These are phyloP conservation scores for Kwoniella mangroviensis DNA, from an alignment of 768 basidiomycete species.

Conservation along the genomic window DNA sequence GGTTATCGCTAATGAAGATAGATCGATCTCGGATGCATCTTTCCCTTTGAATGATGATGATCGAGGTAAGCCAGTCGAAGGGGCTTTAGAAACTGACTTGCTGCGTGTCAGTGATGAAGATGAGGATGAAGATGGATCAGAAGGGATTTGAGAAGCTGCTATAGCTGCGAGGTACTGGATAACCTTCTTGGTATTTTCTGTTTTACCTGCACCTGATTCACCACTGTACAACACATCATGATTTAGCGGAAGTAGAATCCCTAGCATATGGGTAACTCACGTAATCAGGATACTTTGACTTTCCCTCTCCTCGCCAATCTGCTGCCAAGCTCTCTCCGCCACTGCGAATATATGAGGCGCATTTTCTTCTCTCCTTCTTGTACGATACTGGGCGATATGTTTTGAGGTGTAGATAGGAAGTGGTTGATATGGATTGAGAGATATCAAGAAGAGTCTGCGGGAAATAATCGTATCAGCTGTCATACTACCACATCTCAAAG, in stretches of 20 bases:
- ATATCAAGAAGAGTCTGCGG: slow-evolving; percentile 95
- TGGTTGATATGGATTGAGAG: slow-evolving; percentile 94
- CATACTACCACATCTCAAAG: neutral
- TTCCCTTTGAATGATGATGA: slow-evolving; percentile 68
- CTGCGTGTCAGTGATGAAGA: slow-evolving; percentile 66
- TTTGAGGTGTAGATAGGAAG: slow-evolving; percentile 76
- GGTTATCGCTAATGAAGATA: slow-evolving; percentile 19
- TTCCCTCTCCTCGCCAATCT: slow-evolving; percentile 96
- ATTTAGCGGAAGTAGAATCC: slow-evolving; percentile 15
- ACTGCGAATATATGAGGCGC: slow-evolving; percentile 97
- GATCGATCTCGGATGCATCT: slow-evolving; percentile 46
- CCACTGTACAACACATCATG: slow-evolving; percentile 64
- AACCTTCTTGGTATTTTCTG: slow-evolving; percentile 96
- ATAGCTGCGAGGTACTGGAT: slow-evolving; percentile 99
- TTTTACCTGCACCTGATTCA: slow-evolving; percentile 98
- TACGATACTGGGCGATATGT: slow-evolving; percentile 67
- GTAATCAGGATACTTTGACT: slow-evolving; percentile 98
- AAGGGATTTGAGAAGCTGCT: slow-evolving; percentile 59
- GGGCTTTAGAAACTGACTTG: slow-evolving; percentile 37
- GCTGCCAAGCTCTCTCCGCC: slow-evolving; percentile 96
- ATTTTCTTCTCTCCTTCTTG: slow-evolving; percentile 81
- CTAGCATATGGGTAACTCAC: slow-evolving; percentile 62
- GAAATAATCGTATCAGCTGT: slow-evolving; percentile 66
- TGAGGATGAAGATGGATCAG: slow-evolving; percentile 58
- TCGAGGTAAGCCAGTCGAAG: slow-evolving; percentile 69